Conservation (phyloP, 2,329 filamentous ascomycete genomes). For the Fusarium heterosporum region DNA sequence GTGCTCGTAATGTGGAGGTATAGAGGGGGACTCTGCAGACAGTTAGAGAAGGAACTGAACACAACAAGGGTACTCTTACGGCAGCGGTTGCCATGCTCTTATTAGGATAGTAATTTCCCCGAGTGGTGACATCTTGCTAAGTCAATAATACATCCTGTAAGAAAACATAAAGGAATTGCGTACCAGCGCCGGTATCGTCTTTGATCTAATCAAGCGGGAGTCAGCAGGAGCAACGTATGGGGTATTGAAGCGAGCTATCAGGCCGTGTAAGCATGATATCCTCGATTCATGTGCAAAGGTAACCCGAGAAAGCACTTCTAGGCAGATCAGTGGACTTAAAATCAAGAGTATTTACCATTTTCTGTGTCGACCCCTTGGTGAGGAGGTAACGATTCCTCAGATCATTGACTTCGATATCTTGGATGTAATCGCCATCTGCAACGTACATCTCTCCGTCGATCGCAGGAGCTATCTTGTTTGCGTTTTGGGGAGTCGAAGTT, state of each 20-base stretch:
- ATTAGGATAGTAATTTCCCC: conserved; percentile 96
- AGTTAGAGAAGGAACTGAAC: conserved; percentile 3
- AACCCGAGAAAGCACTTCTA: conserved; percentile 51
- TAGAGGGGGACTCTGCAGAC: conserved; percentile 82
- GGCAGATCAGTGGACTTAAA: conserved; percentile 53
- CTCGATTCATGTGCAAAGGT: conserved; percentile 62
- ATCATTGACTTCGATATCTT: conserved; percentile 99
- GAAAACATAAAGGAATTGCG: conserved; percentile 62
- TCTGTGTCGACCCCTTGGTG: conserved; percentile 96
- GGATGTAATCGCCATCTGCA: conserved; percentile 96
- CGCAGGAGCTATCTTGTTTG: conserved; percentile 59
- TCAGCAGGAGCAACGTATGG: conserved; percentile 94
- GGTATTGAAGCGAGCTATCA: conserved; percentile 70
- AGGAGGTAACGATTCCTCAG: conserved; percentile 95
- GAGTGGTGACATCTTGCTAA: conserved; percentile 93
- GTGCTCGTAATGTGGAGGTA: conserved; percentile 97
- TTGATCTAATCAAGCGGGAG: conserved; percentile 98
- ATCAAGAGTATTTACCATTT: conserved; percentile 92
- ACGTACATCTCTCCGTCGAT: conserved; percentile 92
- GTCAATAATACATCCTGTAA: conserved; percentile 68
- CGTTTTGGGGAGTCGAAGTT: conserved; percentile 48
- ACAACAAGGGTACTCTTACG: conserved; percentile 66
- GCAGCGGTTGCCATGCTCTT: conserved; percentile 96
- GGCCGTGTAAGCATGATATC: conserved; percentile 77
- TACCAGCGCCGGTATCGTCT: conserved; percentile 99